Base-by-base conservation (phyloP, 2,329 filamentous ascomycete species). In the Cladosporium velox region DNA sequence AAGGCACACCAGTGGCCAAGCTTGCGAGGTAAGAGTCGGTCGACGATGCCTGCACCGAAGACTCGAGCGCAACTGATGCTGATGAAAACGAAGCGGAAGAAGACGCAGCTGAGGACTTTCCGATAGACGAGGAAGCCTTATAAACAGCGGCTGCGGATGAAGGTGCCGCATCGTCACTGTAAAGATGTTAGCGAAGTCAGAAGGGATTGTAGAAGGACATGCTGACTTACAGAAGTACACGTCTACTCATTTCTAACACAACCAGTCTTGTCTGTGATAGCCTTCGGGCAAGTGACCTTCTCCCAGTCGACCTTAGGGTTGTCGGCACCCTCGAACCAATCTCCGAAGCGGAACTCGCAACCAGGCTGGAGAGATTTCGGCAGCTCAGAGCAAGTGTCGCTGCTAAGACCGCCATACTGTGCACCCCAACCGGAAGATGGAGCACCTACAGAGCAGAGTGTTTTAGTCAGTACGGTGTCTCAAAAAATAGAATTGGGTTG, bases 331-430 rank as follows among this genome's bases (percentile, higher is more conserved):
- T 80, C 72, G 77, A 88, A 88, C 86, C 86, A 89, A 78, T 88
- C 85, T 59, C 70, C 70, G 72, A 88, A 89, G 67, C 86, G 85
- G 85, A 86, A 89, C 74, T 83, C 79, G 77, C 87, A 89, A 10
- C 87, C 87, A 11, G 77, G 79, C 78, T 86, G 83, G 61, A 89
- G 79, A 44, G 80, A 77, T 44, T 73, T 77, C 0, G 87, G 87
- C 77, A 87, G 85, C 61, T 75, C 72, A 67, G 81, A 78, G 77
- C 87, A 89, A 60, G 77, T 76, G 64, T 83, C 79, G 60, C 80
- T 81, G 24, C 78, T 77, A 68, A 88, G 79, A 59, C 87, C 87
- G 57, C 87, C 87, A 75, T 88, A 89, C 66, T 81, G 82, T 64
- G 82, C 80, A 67, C 86, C 86, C 84, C 85, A 86, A 68, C 84